Evolutionary conservation across 1,284 basidiomycete genomes (phyloP).

Genomic region (Ustilago bromivora): DNA sequence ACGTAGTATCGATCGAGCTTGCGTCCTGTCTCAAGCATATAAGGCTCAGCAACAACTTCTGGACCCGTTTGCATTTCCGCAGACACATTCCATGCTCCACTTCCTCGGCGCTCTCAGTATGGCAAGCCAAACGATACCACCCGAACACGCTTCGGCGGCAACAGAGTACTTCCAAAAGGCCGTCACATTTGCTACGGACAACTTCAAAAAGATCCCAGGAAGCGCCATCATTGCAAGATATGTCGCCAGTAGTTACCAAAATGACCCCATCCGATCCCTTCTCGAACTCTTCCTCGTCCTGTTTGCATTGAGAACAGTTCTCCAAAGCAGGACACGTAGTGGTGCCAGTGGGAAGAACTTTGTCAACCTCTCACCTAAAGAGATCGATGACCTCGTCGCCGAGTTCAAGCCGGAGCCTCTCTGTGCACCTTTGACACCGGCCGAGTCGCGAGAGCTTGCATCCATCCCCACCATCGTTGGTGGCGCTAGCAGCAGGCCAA

Average conservation of each 20-base stretch:
- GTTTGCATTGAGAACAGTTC: conserved; percentile 84
- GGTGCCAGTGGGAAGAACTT: conserved; percentile 86
- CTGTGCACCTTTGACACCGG: conserved; percentile 75
- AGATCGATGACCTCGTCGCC: conserved; percentile 94
- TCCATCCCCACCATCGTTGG: conserved; percentile 84
- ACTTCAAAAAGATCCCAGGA: conserved; percentile 77
- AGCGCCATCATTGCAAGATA: conserved; percentile 90
- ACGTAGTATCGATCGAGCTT: neutral
- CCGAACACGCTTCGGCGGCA: conserved; percentile 24
- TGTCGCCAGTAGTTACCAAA: conserved; percentile 83
- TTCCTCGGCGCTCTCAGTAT: conserved; percentile 4
- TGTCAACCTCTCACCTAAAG: conserved; percentile 91
- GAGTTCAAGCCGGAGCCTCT: conserved; percentile 94
- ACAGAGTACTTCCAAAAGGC: conserved; percentile 33
- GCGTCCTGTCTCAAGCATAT: neutral
- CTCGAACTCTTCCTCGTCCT: conserved; percentile 89
- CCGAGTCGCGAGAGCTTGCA: conserved; percentile 79
- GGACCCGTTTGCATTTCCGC: neutral
- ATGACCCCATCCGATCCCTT: conserved; percentile 83
- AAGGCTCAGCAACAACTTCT: neutral
- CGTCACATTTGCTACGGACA: conserved; percentile 20
- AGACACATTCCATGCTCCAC: neutral
- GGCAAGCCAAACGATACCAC: conserved; percentile 23
- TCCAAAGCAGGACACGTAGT: conserved; percentile 88
- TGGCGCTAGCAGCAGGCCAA: conserved; percentile 77